Evolutionary conservation across 495 filamentous ascomycete species (phyloP), one percentile per base, ranked within the genome.

Genomic region (Trypethelium eluteriae): DNA sequence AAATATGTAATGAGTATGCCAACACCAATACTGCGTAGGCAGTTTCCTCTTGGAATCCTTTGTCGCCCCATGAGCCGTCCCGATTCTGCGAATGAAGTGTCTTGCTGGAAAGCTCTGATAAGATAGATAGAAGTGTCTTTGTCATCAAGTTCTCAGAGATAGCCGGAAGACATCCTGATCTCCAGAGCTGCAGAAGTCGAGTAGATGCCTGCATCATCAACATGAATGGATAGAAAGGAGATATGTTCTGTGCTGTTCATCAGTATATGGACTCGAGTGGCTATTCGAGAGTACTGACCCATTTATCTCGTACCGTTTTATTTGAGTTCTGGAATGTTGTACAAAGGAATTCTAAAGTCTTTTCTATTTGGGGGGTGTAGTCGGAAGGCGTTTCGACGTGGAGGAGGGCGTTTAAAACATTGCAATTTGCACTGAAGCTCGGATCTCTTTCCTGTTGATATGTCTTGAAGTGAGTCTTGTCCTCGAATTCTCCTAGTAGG

Each of bases 361-460:
- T 65, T 38, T 65, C 63, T n/a, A 65, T 65, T 38, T 65, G 63
- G 38, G 14, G 36, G 44, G 18, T 38, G 34, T 65, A 56, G 10
- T 65, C 49, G 3, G 63, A 39, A 53, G 63, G 63, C 4, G 53
- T 50, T 34, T 46, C n/a, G 39, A 50, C 63, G 36, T 65, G 63
- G 4, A 65, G 34, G 12, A 81, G 67, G 10, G 78, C 76, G 44
- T 73, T 65, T 6, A 81, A 70, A 4, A 79, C 74, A 69, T 79
- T 79, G 68, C 79, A 81, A 63, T 81, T 81, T 10, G 79, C 77
- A 14, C 73, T 77, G 46, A 81, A 76, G 49, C 73, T 79, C 5
- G 76, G 69, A 59, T 77, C 76, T 9, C 76, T 66, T 65, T 81
- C 79, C 47, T 63, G 66, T 5, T 70, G 64, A 62, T 78, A 81